phyloP scores from a whole-genome alignment of 257 asterid species.

The Plantago elongata region DNA sequence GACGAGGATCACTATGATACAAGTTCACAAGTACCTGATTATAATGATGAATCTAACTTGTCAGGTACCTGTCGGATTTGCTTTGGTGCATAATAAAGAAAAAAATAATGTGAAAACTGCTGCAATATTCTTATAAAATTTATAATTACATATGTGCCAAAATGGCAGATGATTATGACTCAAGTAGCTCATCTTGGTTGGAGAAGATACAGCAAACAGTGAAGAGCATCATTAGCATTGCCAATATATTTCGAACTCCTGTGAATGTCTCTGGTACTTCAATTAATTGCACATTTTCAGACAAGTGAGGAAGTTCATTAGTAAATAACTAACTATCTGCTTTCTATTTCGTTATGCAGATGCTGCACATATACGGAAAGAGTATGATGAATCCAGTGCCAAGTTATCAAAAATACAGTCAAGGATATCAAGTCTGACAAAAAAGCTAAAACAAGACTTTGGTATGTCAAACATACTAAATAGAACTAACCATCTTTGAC shows the following conservation, averaged over 20 bases:
- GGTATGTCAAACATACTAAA: slow-evolving; percentile 42
- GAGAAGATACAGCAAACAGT: slow-evolving; percentile 78
- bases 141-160: slow-evolving; percentile 21
- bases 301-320: slow-evolving; percentile 8
- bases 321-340: slow-evolving; percentile 21
- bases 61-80: slow-evolving; percentile 46
- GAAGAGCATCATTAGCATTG: slow-evolving; percentile 55
- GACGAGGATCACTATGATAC: slow-evolving; percentile 67
- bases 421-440: slow-evolving; percentile 74
- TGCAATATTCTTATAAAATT: slow-evolving; percentile 15
- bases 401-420: slow-evolving; percentile 84
- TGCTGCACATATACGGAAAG: slow-evolving; percentile 79
- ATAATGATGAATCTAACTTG: slow-evolving; percentile 71
- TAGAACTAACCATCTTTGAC: background rate
- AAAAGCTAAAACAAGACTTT: slow-evolving; percentile 85
- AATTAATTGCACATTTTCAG: slow-evolving; percentile 19
- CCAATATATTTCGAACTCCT: slow-evolving; percentile 76
- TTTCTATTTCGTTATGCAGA: slow-evolving; percentile 45
- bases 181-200: slow-evolving; percentile 70
- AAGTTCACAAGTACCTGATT: slow-evolving; percentile 47
- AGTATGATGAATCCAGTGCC: slow-evolving; percentile 73
- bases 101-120: background rate
- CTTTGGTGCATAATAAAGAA: background rate
- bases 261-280: slow-evolving; percentile 77
- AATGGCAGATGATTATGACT: slow-evolving; percentile 48